Evolutionary conservation across 2,329 filamentous ascomycete genomes (phyloP), one percentile per base, ranked within the genome.

Genomic region (Fusarium clavum): DNA sequence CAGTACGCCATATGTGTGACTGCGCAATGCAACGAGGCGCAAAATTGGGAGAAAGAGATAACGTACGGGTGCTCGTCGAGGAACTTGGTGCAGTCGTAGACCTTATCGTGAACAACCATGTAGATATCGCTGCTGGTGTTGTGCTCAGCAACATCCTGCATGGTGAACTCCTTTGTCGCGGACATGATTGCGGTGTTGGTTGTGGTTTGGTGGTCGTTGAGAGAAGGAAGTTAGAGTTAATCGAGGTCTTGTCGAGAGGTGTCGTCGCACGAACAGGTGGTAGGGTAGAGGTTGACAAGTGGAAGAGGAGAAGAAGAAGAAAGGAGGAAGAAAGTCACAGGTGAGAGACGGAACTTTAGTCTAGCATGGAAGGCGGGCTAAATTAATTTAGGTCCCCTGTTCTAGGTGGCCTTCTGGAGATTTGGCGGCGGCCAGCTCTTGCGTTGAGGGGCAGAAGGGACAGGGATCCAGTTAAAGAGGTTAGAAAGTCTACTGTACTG

Each of bases 41-140:
- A 46, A 20, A 18, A 47, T 51, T 43, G 61, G 61, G 51, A 38
- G 40, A 46, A 46, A 29, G 48, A 45, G 43, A 34, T 43, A 54
- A 88, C 88, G 84, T 85, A 91, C 89, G 96, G 96, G 83, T 99
- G 96, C 90, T 99, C 96, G 80, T 98, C 95, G 75, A 98, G 86
- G 83, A 99, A 99, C 82, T 91, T 92, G 77, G 90, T 88, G 80
- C 86, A 83, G 82, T 98, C 89, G 89, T 98, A 99, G 85, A 99
- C 91, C 87, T 97, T 97, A 83, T 97, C 94, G 85, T 98, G 93
- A 77, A 99, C 90, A 71, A 98, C 91, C 77, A 98, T 81, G 85
- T 88, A 97, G 72, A 97, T 85, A 81, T 98, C 94, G 88, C 94
- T 97, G 90, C 98, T 98, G 83, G 88, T 90, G 85, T 91, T 93